Evolutionary conservation across 2,329 filamentous ascomycete species (phyloP), one percentile per base, ranked within the genome.

Genomic region (Botryotinia calthae): DNA sequence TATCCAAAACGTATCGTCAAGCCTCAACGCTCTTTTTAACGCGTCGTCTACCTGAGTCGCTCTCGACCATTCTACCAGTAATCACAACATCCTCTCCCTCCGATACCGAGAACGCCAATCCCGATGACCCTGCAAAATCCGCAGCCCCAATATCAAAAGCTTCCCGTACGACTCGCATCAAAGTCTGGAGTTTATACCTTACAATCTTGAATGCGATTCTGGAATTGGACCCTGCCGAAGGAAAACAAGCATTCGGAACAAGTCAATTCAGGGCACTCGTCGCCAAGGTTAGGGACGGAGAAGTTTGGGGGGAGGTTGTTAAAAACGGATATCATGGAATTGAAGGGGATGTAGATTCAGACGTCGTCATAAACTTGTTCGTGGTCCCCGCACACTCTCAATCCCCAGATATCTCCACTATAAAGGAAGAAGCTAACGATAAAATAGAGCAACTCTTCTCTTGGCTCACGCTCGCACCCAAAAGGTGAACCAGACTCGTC

Each of bases 131-230:
- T 75, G 83, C 84, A 44, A 71, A 51, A 40, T 65, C 69, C 7
- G 31, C 56, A 20, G 84, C 86, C 66, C 93, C 94, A 7, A 90
- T 98, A 70, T 91, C 93, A 71, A 89, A 87, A 75, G 94, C 94
- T 70, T 95, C 93, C 59, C 89, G 92, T 76, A 92, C 91, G 46
- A 96, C 93, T 73, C 87, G 95, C 76, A 92, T 97, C 82, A 99
- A 98, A 83, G 92, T 98, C 76, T 99, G 96, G 96, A 97, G 94
- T 82, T 87, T 99, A 79, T 99, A 98, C 81, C 87, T 98, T 76
- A 97, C 95, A 28, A 91, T 98, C 68, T 86, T 98, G 75, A 97
- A 98, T 84, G 92, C 94, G 56, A 92, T 98, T 76, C 86, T 97
- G 51, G 95, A 98, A 79, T 86, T 98, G 80, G 94, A 94, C 72